phyloP scores from a whole-genome alignment of 2,329 filamentous ascomycete species.

The Colletotrichum sp. region DNA sequence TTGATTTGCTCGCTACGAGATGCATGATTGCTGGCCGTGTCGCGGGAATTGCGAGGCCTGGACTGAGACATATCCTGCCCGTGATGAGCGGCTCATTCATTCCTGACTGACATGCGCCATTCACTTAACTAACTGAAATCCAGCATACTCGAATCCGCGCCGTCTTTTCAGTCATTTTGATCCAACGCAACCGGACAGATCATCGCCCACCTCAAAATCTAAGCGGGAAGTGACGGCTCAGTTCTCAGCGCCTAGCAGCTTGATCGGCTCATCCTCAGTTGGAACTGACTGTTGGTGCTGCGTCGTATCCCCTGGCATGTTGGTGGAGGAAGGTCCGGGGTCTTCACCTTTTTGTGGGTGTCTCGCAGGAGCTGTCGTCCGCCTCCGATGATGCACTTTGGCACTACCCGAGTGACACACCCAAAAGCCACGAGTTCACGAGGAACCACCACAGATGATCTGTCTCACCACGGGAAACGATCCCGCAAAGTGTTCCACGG shows the following conservation, averaged over 20 bases:
- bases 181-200: background rate
- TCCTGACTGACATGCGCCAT: background rate
- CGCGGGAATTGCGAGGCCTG: background rate
- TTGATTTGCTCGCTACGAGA: background rate
- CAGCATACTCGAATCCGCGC: background rate
- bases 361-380: background rate
- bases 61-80: background rate
- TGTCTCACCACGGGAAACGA: conserved; percentile 15
- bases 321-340: background rate
- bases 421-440: conserved; percentile 7
- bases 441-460: background rate
- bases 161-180: background rate
- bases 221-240: background rate
- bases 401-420: background rate
- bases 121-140: background rate
- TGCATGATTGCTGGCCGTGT: background rate
- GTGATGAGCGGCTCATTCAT: background rate
- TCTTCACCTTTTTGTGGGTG: background rate
- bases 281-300: background rate
- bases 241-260: background rate
- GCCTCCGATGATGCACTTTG: background rate
- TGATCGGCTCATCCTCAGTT: background rate
- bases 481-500: background rate
- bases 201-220: background rate
- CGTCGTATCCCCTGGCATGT: background rate